Conservation (phyloP, 202 grass and related monocot species). For the Eragrostis tef region DNA sequence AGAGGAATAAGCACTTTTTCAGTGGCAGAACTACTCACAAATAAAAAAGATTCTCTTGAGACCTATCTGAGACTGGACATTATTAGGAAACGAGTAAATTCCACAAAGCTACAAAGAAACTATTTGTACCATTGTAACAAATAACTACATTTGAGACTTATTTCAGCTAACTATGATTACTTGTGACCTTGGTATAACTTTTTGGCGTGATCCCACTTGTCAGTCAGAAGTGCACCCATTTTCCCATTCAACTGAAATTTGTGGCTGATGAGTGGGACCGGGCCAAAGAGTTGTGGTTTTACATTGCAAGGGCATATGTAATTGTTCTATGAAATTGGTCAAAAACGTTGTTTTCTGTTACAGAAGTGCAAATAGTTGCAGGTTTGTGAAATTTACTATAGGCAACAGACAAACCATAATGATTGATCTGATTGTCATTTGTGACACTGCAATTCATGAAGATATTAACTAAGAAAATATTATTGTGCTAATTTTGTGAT, state of each 20-base stretch:
- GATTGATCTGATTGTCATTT: constrained; percentile 33
- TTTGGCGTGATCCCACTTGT: not conserved
- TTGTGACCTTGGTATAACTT: not conserved
- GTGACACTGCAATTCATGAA: constrained; percentile 21
- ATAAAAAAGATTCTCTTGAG: constrained; percentile 4
- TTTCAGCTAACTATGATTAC: not conserved
- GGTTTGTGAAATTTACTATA: not conserved
- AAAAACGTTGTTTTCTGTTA: not conserved
- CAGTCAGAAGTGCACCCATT: not conserved
- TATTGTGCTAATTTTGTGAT: constrained; percentile 32
- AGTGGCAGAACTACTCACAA: not conserved
- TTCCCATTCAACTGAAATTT: not conserved
- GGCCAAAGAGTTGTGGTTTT: not conserved
- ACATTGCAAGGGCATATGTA: not conserved
- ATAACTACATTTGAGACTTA: not conserved
- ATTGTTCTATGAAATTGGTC: not conserved
- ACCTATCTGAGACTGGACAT: constrained; percentile 1
- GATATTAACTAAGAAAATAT: constrained; percentile 33
- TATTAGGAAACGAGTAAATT: not conserved
- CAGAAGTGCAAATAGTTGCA: not conserved
- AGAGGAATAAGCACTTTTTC: not conserved
- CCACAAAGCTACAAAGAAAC: not conserved
- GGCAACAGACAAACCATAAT: not conserved
- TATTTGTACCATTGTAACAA: not conserved
- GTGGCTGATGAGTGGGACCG: not conserved